Conservation (phyloP, 306 rosid genomes). For the Sechiopsis laciniata region DNA sequence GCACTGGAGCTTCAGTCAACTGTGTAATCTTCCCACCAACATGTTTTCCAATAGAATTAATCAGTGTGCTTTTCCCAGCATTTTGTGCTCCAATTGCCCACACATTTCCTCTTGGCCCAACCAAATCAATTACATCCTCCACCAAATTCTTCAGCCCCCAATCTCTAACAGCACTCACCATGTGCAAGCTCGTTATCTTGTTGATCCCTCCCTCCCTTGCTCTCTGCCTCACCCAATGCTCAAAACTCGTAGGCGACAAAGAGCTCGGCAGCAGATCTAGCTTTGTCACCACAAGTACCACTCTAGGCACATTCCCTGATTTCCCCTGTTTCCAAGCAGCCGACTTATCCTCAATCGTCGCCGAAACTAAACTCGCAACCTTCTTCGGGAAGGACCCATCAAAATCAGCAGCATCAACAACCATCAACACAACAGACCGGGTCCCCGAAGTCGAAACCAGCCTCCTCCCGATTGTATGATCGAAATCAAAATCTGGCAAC, state of each 20-base stretch:
- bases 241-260: constrained; percentile 64
- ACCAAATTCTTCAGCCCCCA: constrained; percentile 85
- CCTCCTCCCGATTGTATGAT: constrained; percentile 79
- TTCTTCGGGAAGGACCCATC: constrained; percentile 83
- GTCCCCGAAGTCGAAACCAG: constrained; percentile 48
- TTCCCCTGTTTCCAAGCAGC: constrained; percentile 73
- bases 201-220: constrained; percentile 78
- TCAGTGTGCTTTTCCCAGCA: constrained; percentile 89
- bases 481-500: constrained; percentile 82
- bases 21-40: constrained; percentile 60
- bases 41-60: constrained; percentile 62
- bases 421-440: constrained; percentile 72
- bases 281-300: constrained; percentile 76
- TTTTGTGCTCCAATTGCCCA: constrained; percentile 96
- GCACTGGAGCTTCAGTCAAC: constrained; percentile 89
- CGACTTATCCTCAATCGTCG: constrained; percentile 59
- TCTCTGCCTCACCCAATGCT: constrained; percentile 87
- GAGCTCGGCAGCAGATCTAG: constrained; percentile 69
- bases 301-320: constrained; percentile 82
- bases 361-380: constrained; percentile 66
- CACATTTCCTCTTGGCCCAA: constrained; percentile 78
- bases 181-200: constrained; percentile 79
- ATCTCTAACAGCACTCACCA: constrained; percentile 73
- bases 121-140: constrained; percentile 56
- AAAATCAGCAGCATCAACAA: constrained; percentile 77